Base-by-base conservation (phyloP, 495 filamentous ascomycete genomes). In the Podospora sp. region DNA sequence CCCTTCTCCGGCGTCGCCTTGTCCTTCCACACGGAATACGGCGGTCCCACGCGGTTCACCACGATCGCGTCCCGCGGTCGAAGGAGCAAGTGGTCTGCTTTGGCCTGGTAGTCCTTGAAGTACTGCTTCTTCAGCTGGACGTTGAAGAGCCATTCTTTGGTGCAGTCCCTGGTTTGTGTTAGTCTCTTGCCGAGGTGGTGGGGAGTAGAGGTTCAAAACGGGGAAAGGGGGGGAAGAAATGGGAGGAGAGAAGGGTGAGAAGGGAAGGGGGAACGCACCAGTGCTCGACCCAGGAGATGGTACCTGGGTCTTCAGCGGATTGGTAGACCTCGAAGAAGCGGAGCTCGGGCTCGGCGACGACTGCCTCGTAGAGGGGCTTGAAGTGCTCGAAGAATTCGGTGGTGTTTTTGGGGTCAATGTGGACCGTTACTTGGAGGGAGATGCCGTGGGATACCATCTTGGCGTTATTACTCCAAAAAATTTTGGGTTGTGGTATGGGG, bases 261-360 rank as follows among this genome's bases (percentile, higher is more conserved):
- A 33, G 29, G 29, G 29, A 33, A 33, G 29, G 27, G 29, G 27
- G 12, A 16, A 61, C 29, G 6, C 2, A 61, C 59, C 27, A 61
- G 18, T 61, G 29, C 21, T 61, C 35, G 6, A 61, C 59, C 59
- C 59, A 49, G n/a, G 59, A 61, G 27, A 49, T 40, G 29, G 22
- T 22, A 7, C 35, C 59, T 6, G 59, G 59, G 35, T 49, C 59
- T 26, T 61, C 59, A 16, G 24, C 26, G 8, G 27, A 40, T 27
- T 61, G 27, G 59, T 61, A 61, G 59, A 61, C 20, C 18, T 61
- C 29, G 59, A 61, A 61, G 59, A 61, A 61, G 33, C 59, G 59
- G 29, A 20, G 24, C 35, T 61, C 59, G 18, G 59, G 59, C 59
- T 61, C 59, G 16, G 59, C 59, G 20, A 61, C 24, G 33, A 61